Conservation (phyloP, 139 green algal species). For the Coccomyxa sp. region DNA sequence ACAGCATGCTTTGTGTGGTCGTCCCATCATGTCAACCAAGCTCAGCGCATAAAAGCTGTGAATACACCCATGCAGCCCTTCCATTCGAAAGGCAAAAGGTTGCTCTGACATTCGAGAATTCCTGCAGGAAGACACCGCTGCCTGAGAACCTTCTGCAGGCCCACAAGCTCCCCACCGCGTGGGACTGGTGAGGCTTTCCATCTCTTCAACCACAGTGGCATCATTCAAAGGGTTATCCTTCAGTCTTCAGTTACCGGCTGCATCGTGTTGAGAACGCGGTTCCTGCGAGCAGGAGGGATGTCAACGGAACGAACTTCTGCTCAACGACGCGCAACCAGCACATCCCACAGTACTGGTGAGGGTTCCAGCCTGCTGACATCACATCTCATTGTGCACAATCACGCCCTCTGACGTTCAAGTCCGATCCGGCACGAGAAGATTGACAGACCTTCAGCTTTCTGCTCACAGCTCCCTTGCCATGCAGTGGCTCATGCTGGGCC, state of each 20-base stretch:
- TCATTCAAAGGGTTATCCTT: background rate
- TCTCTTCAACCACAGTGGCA: too few species aligned
- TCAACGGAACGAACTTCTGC: constrained; percentile 62
- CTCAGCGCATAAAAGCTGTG: background rate
- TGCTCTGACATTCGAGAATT: too few species aligned
- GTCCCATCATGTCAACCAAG: background rate
- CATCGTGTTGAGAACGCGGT: too few species aligned
- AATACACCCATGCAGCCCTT: too few species aligned
- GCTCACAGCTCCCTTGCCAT: background rate
- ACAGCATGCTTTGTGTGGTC: background rate
- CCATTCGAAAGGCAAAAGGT: too few species aligned
- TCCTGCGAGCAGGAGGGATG: constrained; percentile 58
- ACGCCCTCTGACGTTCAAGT: background rate
- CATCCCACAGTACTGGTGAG: constrained; percentile 42
- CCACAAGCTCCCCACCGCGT: background rate
- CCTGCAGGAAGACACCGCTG: background rate
- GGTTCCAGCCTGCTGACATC: constrained; percentile 5
- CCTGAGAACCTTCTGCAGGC: background rate
- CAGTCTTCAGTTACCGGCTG: background rate
- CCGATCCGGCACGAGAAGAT: background rate
- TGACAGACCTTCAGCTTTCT: background rate
- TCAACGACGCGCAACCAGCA: constrained; percentile 73
- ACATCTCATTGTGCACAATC: background rate
- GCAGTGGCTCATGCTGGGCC: constrained; percentile 75
- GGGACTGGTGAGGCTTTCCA: background rate